Percentiles rank a stretch among this genome's conserved stretches.
Conservation (phyloP, 225 moss, liverwort and hornwort genomes). For the Neckera pumila region DNA sequence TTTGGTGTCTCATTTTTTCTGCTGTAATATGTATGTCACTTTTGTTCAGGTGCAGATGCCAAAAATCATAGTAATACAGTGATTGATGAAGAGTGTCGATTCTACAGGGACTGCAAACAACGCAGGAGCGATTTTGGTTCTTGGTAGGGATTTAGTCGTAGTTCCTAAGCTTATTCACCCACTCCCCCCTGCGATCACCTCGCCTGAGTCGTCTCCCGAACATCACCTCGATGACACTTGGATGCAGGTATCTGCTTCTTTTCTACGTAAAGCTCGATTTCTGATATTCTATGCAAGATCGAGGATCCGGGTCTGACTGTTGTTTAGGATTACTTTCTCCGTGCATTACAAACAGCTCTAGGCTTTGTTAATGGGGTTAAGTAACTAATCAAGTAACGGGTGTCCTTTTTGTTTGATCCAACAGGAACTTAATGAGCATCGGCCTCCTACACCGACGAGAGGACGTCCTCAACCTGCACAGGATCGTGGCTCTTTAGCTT, state of each 20-base stretch:
- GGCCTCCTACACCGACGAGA: conserved; percentile 86
- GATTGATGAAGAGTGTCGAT: neutral
- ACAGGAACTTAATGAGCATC: conserved; percentile 86
- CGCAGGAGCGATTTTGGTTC: conserved; percentile 94
- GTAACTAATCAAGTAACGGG: neutral
- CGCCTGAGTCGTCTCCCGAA: conserved; percentile 86
- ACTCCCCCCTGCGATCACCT: conserved; percentile 75
- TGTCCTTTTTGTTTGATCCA: neutral
- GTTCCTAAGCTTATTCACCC: conserved; percentile 98
- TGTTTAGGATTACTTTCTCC: neutral
- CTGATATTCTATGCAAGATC: neutral
- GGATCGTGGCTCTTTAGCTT: conserved; percentile 82
- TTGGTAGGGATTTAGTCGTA: conserved; percentile 91
- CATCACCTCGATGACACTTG: conserved; percentile 88
- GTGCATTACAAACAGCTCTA: neutral
- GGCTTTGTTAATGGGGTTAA: neutral
- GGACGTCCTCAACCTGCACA: conserved; percentile 75
- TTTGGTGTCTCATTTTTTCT: neutral
- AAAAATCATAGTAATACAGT: neutral
- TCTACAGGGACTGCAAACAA: conserved; percentile 85
- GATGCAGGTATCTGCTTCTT: conserved; percentile 62
- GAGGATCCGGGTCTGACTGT: neutral
- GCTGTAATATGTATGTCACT: neutral
- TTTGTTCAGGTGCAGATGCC: neutral
- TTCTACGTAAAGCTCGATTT: neutral